Evolutionary conservation across 2,329 filamentous ascomycete species (phyloP).

Genomic region (Botrytis fragariae): DNA sequence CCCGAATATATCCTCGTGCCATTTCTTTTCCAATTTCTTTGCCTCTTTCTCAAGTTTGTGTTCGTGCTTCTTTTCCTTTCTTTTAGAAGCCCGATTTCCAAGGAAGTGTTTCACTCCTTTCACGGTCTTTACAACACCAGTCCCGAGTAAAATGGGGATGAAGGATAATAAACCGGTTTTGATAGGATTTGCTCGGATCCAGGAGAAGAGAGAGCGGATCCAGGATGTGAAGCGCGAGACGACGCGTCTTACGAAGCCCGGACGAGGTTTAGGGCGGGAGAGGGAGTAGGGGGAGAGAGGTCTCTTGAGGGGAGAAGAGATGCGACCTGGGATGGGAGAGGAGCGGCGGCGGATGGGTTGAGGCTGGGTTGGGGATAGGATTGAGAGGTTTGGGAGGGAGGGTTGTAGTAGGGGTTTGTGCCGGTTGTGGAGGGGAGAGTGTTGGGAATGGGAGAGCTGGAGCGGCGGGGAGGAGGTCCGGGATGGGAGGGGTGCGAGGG

Average conservation of each 20-base stretch:
- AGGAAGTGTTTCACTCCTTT: constrained; percentile 15
- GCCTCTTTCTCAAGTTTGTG: background rate
- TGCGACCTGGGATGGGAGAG: constrained; percentile 21
- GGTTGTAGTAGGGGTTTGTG: constrained; percentile 6
- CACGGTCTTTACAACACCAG: constrained; percentile 21
- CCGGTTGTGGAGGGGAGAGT: background rate
- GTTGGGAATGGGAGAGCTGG: constrained; percentile 8
- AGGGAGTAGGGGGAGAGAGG: constrained; percentile 31
- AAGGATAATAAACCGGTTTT: constrained; percentile 30
- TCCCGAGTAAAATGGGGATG: constrained; percentile 30
- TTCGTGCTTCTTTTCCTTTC: background rate
- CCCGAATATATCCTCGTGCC: constrained; percentile 28
- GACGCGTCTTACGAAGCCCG: constrained; percentile 30
- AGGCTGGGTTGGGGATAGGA: constrained; percentile 18
- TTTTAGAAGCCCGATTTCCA: background rate
- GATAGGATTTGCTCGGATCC: constrained; percentile 31
- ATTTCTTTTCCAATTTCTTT: constrained; percentile 22
- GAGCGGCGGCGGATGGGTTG: background rate
- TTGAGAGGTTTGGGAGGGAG: background rate
- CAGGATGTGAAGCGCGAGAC: constrained; percentile 26
- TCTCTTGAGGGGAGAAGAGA: constrained; percentile 29
- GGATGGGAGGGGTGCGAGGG: background rate
- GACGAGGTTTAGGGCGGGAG: constrained; percentile 31
- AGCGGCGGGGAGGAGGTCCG: constrained; percentile 6
- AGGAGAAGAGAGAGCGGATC: constrained; percentile 25